These are phyloP conservation scores for Neonectria faginata DNA, from an alignment of 2,329 filamentous ascomycete species.

Conservation along the genomic window DNA sequence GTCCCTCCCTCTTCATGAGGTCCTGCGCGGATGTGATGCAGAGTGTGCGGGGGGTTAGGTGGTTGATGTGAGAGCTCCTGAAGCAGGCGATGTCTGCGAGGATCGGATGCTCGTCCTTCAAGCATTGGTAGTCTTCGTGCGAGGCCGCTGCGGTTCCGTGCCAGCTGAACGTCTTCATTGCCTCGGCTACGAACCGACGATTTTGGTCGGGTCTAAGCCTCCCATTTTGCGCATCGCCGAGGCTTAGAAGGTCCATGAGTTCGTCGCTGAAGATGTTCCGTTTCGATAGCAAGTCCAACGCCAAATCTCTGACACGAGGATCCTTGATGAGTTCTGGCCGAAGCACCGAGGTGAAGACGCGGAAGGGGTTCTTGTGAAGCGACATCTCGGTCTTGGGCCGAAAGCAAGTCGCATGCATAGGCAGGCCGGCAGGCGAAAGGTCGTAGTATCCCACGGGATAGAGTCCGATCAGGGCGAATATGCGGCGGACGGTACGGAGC, in stretches of 20 bases:
- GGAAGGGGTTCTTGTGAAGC: conserved; percentile 58
- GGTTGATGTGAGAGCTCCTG: conserved; percentile 43
- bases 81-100: conserved; percentile 60
- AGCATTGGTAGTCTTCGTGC: conserved; percentile 29
- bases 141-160: conserved; percentile 30
- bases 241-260: conserved; percentile 52
- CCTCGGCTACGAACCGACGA: conserved; percentile 51
- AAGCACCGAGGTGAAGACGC: conserved; percentile 51
- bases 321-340: conserved; percentile 56
- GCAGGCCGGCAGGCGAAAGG: conserved; percentile 57
- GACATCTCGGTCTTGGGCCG: conserved; percentile 53
- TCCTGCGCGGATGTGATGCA: conserved; percentile 49
- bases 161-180: conserved; percentile 36
- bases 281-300: conserved; percentile 49
- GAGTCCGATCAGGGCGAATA: conserved; percentile 61
- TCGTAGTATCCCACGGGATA: conserved; percentile 64
- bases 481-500: conserved; percentile 54
- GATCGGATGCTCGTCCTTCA: conserved; percentile 49
- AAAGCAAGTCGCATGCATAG: conserved; percentile 64
- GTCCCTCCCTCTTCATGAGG: conserved; percentile 54
- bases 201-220: conserved; percentile 49
- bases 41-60: conserved; percentile 31
- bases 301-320: conserved; percentile 46
- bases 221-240: conserved; percentile 47
- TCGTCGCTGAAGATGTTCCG: conserved; percentile 56